A percentile compares a stretch with the other conserved stretches of the same genome.
These are phyloP conservation scores for Torulaspora pretoriensis DNA, from an alignment of 1,139 yeast genomes.

Conservation along the genomic window DNA sequence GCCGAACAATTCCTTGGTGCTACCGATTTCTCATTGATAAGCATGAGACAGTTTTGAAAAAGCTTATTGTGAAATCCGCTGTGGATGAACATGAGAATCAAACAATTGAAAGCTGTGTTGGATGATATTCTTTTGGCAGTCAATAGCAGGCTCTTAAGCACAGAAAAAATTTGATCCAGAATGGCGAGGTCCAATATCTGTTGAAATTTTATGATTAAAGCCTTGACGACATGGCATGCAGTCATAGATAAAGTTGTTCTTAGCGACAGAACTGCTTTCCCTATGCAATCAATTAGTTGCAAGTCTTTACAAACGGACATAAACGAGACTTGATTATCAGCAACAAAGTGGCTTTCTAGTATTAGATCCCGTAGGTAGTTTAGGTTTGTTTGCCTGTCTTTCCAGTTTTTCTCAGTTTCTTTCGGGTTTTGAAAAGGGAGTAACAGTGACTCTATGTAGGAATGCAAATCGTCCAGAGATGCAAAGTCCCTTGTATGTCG, in stretches of 20 bases:
- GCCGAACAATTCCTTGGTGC: conserved; percentile 69
- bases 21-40: conserved; percentile 63
- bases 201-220: conserved; percentile 51
- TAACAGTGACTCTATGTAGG: conserved; percentile 40
- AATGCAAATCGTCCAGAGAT: conserved; percentile 38
- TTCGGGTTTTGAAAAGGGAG: conserved; percentile 56
- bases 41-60: conserved; percentile 48
- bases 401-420: conserved; percentile 91
- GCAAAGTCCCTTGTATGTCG: conserved; percentile 15
- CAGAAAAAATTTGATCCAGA: conserved; percentile 56
- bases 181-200: conserved; percentile 49
- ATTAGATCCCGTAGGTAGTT: conserved; percentile 50
- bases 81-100: conserved; percentile 53
- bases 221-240: conserved; percentile 78
- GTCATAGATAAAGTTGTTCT: conserved; percentile 78
- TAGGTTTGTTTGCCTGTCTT: conserved; percentile 59
- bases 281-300: conserved; percentile 54
- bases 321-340: conserved; percentile 44
- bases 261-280: conserved; percentile 65
- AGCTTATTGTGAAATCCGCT: conserved; percentile 52
- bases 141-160: conserved; percentile 60
- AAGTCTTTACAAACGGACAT: conserved; percentile 33
- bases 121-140: conserved; percentile 80
- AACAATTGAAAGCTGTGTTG: conserved; percentile 64
- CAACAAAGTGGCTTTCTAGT: conserved; percentile 52